phyloP scores from a whole-genome alignment of 768 basidiomycete species.

The Lentinula boryana region DNA sequence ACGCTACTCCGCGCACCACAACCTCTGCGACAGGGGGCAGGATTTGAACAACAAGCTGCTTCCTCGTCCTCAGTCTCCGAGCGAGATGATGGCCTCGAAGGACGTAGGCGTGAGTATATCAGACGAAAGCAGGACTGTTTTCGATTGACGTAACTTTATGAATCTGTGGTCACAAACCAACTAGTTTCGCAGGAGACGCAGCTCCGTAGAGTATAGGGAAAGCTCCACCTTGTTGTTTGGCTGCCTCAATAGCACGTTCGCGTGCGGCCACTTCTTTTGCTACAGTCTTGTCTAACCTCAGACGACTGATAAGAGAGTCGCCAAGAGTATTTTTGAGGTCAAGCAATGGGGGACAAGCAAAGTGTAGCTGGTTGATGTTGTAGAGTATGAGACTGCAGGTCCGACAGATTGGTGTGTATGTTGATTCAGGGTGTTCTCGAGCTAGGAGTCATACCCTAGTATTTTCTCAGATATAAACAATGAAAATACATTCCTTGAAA shows the following conservation, averaged over 20 bases:
- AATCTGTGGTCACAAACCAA: conserved; percentile 27
- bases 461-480: too few species aligned
- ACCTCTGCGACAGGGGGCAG: conserved; percentile 31
- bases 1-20: conserved; percentile 22
- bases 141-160: conserved; percentile 58
- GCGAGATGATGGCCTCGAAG: conserved; percentile 29
- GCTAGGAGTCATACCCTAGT: conserved; percentile 28
- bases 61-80: conserved; percentile 26
- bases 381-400: conserved; percentile 63
- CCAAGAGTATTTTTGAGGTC: conserved; percentile 29
- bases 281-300: conserved; percentile 36
- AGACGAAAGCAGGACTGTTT: conserved; percentile 47
- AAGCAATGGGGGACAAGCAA: conserved; percentile 52
- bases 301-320: conserved; percentile 29
- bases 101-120: conserved; percentile 29
- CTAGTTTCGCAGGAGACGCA: conserved; percentile 1
- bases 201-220: conserved; percentile 43
- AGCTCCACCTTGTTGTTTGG: too few species aligned
- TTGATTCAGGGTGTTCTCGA: conserved; percentile 50
- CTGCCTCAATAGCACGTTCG: too few species aligned
- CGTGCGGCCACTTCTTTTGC: too few species aligned
- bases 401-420: conserved; percentile 48
- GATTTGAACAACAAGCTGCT: conserved; percentile 32
- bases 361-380: conserved; percentile 44
- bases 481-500: too few species aligned